Conservation (phyloP, 2,329 filamentous ascomycete species). For the Fusarium sp. region DNA sequence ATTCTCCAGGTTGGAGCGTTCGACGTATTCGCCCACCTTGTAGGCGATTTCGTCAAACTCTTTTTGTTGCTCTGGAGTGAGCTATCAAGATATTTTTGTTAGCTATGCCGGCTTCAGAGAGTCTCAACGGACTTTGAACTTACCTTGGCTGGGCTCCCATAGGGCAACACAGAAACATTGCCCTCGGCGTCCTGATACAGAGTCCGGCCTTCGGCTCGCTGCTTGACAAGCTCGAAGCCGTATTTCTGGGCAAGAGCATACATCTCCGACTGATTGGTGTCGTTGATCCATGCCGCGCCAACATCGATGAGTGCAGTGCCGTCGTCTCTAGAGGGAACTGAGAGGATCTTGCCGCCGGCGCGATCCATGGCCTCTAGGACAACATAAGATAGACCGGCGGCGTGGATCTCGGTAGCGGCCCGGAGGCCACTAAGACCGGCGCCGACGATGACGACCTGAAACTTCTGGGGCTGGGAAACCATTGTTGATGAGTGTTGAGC, state of each 20-base stretch:
- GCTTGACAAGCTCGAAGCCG: constrained; percentile 2
- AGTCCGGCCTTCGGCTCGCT: background rate
- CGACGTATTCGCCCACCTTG: background rate
- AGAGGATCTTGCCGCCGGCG: constrained; percentile 58
- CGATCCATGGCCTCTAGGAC: constrained; percentile 60
- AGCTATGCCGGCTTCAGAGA: no score
- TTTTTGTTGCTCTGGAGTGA: background rate
- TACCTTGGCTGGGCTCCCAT: background rate
- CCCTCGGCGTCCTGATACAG: background rate
- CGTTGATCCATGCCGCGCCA: constrained; percentile 32
- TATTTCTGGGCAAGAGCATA: constrained; percentile 8
- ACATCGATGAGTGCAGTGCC: background rate
- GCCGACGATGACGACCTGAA: background rate
- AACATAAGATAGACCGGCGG: constrained; percentile 49
- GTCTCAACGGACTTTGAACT: background rate
- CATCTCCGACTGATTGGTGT: constrained; percentile 20
- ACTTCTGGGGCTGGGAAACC: background rate
- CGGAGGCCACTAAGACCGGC: constrained; percentile 48
- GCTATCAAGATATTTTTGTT: background rate
- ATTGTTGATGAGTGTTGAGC: background rate
- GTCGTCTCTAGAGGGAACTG: background rate
- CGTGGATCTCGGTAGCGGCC: constrained; percentile 47
- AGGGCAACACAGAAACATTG: background rate
- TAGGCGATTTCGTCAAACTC: background rate
- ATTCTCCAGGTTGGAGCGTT: background rate